Conservation (phyloP, 2,329 filamentous ascomycete species). For the Immersiporthe knoxdaviesiana region DNA sequence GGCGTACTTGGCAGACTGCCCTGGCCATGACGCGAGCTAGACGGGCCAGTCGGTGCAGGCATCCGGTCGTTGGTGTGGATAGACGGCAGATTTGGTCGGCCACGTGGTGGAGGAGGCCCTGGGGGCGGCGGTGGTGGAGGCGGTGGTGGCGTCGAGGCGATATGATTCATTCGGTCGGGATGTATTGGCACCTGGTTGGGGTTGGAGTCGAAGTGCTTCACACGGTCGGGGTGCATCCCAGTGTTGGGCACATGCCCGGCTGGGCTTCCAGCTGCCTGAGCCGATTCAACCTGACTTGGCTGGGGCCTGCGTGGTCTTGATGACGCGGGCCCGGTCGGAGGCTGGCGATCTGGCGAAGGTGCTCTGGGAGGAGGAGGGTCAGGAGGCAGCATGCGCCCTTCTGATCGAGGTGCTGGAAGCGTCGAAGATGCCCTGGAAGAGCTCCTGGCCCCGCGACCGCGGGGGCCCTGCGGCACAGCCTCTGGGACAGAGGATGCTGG, state of each 20-base stretch:
- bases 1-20: conserved; percentile 38
- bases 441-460: conserved; percentile 46
- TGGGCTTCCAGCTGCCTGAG: conserved; percentile 31
- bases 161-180: conserved; percentile 55
- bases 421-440: conserved; percentile 37
- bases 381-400: conserved; percentile 46
- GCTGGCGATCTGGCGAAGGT: conserved; percentile 53
- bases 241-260: conserved; percentile 28
- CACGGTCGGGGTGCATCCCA: conserved; percentile 48
- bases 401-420: conserved; percentile 46
- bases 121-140: conserved; percentile 39
- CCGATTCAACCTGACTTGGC: conserved; percentile 47
- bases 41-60: conserved; percentile 37
- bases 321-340: conserved; percentile 58
- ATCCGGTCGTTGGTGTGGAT: conserved; percentile 36
- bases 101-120: conserved; percentile 16
- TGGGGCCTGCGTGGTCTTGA: conserved; percentile 44
- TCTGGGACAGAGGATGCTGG: conserved; percentile 47
- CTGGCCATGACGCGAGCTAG: conserved; percentile 30
- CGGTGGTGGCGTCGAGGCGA: conserved; percentile 40
- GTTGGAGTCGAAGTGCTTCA: conserved; percentile 41
- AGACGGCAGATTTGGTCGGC: conserved; percentile 33
- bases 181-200: conserved; percentile 45
- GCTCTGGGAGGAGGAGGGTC: conserved; percentile 47
- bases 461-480: conserved; percentile 58